phyloP scores from a whole-genome alignment of 108 stramenopile genomes.

The Nannochloropsis gaditana region DNA sequence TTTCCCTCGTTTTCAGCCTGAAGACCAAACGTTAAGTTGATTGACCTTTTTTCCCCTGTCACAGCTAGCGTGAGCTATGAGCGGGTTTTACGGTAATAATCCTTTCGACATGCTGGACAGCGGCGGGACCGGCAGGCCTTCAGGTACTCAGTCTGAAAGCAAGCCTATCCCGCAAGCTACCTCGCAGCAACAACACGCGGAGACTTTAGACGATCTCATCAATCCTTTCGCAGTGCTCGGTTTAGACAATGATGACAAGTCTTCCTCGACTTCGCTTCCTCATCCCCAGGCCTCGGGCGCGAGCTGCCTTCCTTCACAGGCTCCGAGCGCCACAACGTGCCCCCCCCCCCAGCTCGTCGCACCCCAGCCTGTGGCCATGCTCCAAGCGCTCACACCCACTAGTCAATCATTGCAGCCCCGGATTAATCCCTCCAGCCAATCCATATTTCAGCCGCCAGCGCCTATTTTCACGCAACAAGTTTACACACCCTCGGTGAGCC shows the following conservation, averaged over 20 bases:
- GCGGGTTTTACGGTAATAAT: neutral
- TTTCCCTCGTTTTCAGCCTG: too few species aligned
- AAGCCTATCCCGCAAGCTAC: neutral
- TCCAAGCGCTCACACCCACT: too few species aligned
- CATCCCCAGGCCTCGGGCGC: conserved; percentile 10
- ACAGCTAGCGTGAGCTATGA: neutral
- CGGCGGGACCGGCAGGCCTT: too few species aligned
- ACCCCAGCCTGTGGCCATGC: too few species aligned
- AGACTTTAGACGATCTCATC: neutral
- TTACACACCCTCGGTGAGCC: neutral
- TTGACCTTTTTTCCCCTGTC: too few species aligned
- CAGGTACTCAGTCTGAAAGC: neutral
- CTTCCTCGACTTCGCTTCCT: neutral
- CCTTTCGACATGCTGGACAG: neutral
- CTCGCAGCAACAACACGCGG: neutral
- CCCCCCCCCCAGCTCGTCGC: neutral
- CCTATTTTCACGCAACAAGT: neutral
- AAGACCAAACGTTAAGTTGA: too few species aligned
- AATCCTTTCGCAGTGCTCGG: neutral
- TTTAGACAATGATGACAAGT: neutral
- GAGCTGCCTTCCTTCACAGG: neutral
- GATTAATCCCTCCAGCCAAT: neutral
- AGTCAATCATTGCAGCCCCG: neutral
- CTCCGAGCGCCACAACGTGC: neutral
- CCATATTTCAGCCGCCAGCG: neutral